Conservation (phyloP, 2,329 filamentous ascomycete genomes). For the Venturia pyrina region DNA sequence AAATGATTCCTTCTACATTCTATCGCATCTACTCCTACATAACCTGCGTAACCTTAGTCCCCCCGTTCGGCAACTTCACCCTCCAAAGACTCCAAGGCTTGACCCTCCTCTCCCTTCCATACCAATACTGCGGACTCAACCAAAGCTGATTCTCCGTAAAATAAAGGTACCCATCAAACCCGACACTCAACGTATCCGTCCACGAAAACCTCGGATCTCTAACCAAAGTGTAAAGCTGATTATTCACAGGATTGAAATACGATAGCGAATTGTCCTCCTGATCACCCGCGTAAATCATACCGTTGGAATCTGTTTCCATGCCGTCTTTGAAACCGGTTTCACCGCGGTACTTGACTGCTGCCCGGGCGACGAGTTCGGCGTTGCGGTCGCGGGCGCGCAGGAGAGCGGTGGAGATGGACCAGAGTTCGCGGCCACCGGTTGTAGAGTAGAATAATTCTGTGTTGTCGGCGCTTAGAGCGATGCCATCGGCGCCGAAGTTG, state of each 20-base stretch:
- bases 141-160: constrained; percentile 45
- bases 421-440: constrained; percentile 35
- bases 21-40: too few relatives aligned
- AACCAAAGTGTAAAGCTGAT: constrained; percentile 33
- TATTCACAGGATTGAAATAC: constrained; percentile 37
- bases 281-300: constrained; percentile 39
- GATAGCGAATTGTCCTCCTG: constrained; percentile 40
- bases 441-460: constrained; percentile 37
- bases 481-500: constrained; percentile 40
- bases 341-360: constrained; percentile 32
- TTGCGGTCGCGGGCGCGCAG: constrained; percentile 29
- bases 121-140: constrained; percentile 26
- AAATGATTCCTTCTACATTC: too few relatives aligned
- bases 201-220: constrained; percentile 39
- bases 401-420: constrained; percentile 33
- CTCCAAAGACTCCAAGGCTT: constrained; percentile 35
- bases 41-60: constrained; percentile 25
- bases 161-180: constrained; percentile 40
- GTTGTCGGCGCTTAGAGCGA: constrained; percentile 40
- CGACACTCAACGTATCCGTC: constrained; percentile 34
- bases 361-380: constrained; percentile 35
- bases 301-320: constrained; percentile 42
- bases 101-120: constrained; percentile 32
- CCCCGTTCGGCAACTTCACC: constrained; percentile 31
- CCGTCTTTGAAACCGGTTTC: constrained; percentile 43